Evolutionary conservation across 352 stramenopile species (phyloP), one percentile per base, ranked within the genome.

Genomic region (Pythium aquatile): DNA sequence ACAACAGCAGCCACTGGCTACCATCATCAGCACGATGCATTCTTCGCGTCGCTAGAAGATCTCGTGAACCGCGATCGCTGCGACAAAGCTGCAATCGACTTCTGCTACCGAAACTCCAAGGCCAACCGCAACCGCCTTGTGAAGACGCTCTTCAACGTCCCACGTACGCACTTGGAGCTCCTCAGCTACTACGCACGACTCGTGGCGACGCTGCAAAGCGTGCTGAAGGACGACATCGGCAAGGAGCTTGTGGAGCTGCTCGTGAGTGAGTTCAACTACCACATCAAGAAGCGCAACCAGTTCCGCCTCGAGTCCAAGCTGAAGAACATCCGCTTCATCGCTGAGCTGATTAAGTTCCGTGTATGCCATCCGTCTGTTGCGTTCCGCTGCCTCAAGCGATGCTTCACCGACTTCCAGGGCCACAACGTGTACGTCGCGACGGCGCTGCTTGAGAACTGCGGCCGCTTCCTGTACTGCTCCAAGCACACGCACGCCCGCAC

Each of bases 331-430:
- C 81, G 95, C 6, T 99, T 98, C 56, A 80, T 99, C 20, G 93
- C 90, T 0, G 97, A 99, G 75, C 70, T 99, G 0, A 96, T 98
- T 14, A 99, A 99, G 65, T 99, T 99, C 58, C 85, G 89, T 51
- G 83, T 99, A 13, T 98, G 95, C 35, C 96, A 97, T 42, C 97
- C 97, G 5, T 97, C 98, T 35, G 87, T 98, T 20, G 90, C 89
- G 33, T 97, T 99, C 49, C 85, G 91, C 26, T 98, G 94, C 55
- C 76, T 98, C 10, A 91, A 96, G 66, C 83, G 90, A 49, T 99
- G 96, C 72, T 91, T 99, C 40, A 73, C 91, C 59, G 97, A 99
- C 68, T 99, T 99, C 69, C 90, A 89, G 59, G 93, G 95, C 3
- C 87, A 96, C 72, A 98, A 98, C 69, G 94, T 99, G 51, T 86